Evolutionary conservation across 2,329 filamentous ascomycete genomes (phyloP).

Genomic region (Cladosporium austrohemisphaericum): DNA sequence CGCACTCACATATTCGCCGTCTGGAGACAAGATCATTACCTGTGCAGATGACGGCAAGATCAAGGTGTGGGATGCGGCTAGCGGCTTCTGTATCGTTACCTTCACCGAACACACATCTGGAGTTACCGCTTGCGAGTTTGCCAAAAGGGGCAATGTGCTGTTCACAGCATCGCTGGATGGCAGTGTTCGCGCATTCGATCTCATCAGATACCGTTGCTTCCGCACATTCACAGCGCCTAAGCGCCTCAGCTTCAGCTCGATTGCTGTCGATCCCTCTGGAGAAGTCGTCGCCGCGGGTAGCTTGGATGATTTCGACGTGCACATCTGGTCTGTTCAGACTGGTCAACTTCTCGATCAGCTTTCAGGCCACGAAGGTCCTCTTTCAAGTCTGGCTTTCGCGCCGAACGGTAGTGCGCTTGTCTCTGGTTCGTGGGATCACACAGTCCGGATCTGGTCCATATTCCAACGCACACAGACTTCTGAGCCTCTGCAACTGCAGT

Average conservation of each 20-base stretch:
- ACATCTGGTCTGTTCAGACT: slow-evolving; percentile 98
- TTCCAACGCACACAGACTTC: slow-evolving; percentile 92
- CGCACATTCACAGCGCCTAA: slow-evolving; percentile 93
- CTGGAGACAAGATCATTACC: slow-evolving; percentile 88
- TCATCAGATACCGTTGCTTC: slow-evolving; percentile 95
- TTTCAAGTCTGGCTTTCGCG: slow-evolving; percentile 83
- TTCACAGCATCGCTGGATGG: slow-evolving; percentile 95
- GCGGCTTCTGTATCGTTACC: slow-evolving; percentile 95
- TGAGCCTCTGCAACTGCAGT: slow-evolving; percentile 86
- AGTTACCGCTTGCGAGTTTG: slow-evolving; percentile 91
- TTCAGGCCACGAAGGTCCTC: slow-evolving; percentile 88
- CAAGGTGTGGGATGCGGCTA: slow-evolving; percentile 96
- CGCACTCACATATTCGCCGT: slow-evolving; percentile 84
- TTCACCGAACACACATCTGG: slow-evolving; percentile 96
- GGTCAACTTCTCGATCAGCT: slow-evolving; percentile 89
- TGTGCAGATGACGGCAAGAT: slow-evolving; percentile 96
- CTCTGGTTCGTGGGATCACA: slow-evolving; percentile 95
- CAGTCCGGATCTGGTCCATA: slow-evolving; percentile 92
- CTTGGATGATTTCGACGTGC: slow-evolving; percentile 92
- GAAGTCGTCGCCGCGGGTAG: slow-evolving; percentile 95
- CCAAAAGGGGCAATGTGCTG: slow-evolving; percentile 89
- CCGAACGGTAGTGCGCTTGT: slow-evolving; percentile 79
- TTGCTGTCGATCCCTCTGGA: slow-evolving; percentile 94
- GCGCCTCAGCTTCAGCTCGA: slow-evolving; percentile 83
- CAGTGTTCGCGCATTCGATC: slow-evolving; percentile 90